Evolutionary conservation across 2,329 filamentous ascomycete species (phyloP).

Genomic region (Xenosphaeropsis pyriputrescens): DNA sequence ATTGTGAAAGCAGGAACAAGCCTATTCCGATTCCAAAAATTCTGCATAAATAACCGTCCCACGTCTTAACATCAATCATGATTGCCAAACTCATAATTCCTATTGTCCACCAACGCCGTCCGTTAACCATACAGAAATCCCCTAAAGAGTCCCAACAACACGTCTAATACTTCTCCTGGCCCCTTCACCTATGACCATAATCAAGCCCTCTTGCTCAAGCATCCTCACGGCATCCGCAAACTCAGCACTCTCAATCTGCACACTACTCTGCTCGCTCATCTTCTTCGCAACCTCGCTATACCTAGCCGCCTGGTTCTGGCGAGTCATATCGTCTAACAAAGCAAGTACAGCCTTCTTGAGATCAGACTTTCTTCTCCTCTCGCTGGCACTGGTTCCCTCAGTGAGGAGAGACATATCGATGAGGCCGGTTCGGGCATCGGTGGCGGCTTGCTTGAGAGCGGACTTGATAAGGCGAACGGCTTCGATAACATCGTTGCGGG

Average conservation of each 20-base stretch:
- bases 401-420: slow-evolving; percentile 96
- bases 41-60: no score
- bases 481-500: slow-evolving; percentile 70
- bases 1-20: no score
- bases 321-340: slow-evolving; percentile 68
- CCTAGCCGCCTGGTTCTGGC: slow-evolving; percentile 50
- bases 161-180: slow-evolving; percentile 68
- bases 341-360: slow-evolving; percentile 65
- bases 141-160: slow-evolving; percentile 33
- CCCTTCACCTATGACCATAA: slow-evolving; percentile 75
- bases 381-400: slow-evolving; percentile 83
- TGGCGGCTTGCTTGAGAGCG: slow-evolving; percentile 94
- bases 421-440: slow-evolving; percentile 74
- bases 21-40: no score
- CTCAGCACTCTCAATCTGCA: slow-evolving; percentile 62
- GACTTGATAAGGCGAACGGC: slow-evolving; percentile 86
- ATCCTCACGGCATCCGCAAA: slow-evolving; percentile 69
- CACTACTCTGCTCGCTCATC: slow-evolving; percentile 55
- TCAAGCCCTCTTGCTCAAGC: slow-evolving; percentile 71
- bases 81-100: no score
- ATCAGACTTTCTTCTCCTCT: slow-evolving; percentile 69
- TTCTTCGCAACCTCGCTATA: slow-evolving; percentile 66
- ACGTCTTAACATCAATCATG: no score
- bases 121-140: no score
- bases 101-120: no score